Base-by-base conservation (phyloP, 2,329 filamentous ascomycete species). In the Zymoseptoria tritici region DNA sequence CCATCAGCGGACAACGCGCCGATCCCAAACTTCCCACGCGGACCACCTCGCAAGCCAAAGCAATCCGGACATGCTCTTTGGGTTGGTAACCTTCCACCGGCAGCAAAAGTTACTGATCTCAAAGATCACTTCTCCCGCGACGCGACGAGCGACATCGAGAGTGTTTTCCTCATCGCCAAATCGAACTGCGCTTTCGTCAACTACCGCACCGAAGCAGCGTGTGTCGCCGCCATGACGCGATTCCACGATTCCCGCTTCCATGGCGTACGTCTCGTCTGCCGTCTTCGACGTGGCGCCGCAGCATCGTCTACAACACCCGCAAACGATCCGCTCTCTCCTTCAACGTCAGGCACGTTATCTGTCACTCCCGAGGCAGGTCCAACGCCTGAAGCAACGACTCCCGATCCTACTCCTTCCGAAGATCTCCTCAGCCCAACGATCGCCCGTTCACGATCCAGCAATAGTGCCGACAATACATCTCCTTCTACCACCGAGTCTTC, bases 141-240 rank as follows among this genome's bases (percentile, higher is more conserved):
- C 65, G 87, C 90, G 0, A 82, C 81, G 0, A 83, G 80, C 50
- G 83, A 91, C 1, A 84, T 97, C 21, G 89, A 96, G 72, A 96
- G 91, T 53, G 79, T 97, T 0, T 97, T 97, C 66, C 78, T 97
- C 42, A 97, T 97, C 49, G 93, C 92, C 0, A 97, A 97, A 74
- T 97, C 92, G 73, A 97, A 97, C 71, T 97, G 93, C 70, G 93
- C 92, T 0, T 97, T 97, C 77, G 91, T 96, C 65, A 97, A 97
- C 71, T 97, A 95, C 73, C 89, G 87, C 63, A 88, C 90, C 55
- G 91, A 96, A 68, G 77, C 80, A 2, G 85, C 85, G 4, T 97
- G 91, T 71, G 77, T 83, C 6, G 81, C 83, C 8, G 93, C 93
- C 0, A 90, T 96, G 78, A 82, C 85, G 52, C 86, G 90, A 66